A percentile compares a stretch with the other conserved stretches of the same genome.
Conservation (phyloP, 495 filamentous ascomycete genomes). For the Penicillium daleae region DNA sequence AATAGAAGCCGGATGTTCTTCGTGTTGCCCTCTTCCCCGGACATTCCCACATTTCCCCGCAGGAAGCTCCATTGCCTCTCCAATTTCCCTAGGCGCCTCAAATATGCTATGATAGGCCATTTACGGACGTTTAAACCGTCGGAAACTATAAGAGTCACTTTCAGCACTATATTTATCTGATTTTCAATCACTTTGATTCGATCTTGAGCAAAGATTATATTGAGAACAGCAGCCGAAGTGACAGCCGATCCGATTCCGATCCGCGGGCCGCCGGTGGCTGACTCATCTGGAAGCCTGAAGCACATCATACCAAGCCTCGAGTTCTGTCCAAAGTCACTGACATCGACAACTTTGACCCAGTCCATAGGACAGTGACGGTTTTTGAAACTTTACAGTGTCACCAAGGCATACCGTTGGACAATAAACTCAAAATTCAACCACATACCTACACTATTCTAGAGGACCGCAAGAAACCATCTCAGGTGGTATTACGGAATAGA, state of each 20-base stretch:
- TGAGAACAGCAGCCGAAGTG: constrained; percentile 12
- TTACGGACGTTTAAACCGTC: not conserved
- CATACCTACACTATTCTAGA: too few relatives aligned
- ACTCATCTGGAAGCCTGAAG: constrained; percentile 6
- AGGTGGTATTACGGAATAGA: not conserved
- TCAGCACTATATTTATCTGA: not conserved
- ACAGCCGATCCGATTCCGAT: constrained; percentile 32
- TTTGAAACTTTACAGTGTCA: too few relatives aligned
- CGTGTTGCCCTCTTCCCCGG: constrained; percentile 18
- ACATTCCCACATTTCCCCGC: constrained; percentile 22
- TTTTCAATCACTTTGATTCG: not conserved
- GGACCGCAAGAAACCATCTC: too few relatives aligned
- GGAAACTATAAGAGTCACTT: not conserved
- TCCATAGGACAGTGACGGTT: too few relatives aligned
- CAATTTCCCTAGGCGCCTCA: not conserved
- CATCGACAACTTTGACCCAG: too few relatives aligned
- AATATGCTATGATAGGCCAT: not conserved
- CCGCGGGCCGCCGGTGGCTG: constrained; percentile 29
- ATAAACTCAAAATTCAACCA: too few relatives aligned
- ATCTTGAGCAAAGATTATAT: not conserved
- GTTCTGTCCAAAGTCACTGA: not conserved
- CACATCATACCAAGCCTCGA: not conserved
- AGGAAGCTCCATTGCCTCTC: constrained; percentile 1
- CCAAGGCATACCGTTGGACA: too few relatives aligned
- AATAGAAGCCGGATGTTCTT: constrained; percentile 11